Evolutionary conservation across 495 filamentous ascomycete genomes (phyloP).

Genomic region (Xeromyces bisporus): DNA sequence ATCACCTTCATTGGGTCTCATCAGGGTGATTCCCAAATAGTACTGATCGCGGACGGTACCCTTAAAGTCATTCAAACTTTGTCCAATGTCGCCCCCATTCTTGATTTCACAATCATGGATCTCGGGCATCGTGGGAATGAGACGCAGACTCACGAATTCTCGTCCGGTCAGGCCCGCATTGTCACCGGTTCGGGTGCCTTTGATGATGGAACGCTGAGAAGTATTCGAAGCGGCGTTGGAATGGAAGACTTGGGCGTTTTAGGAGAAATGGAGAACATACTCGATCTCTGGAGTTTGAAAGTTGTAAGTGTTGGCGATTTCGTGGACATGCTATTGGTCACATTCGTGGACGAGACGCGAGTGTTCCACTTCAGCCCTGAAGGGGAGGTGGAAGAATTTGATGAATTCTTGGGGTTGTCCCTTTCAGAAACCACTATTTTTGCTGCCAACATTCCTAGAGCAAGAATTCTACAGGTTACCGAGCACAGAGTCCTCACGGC

Average conservation of each 20-base stretch:
- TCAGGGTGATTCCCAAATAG: slow-evolving; percentile 77
- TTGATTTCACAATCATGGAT: slow-evolving; percentile 92
- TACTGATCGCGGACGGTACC: slow-evolving; percentile 38
- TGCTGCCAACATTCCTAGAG: slow-evolving; percentile 41
- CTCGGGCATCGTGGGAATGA: slow-evolving; percentile 70
- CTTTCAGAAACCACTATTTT: slow-evolving; percentile 60
- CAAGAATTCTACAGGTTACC: slow-evolving; percentile 65
- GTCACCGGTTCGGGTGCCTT: slow-evolving; percentile 83
- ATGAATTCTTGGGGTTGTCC: slow-evolving; percentile 49
- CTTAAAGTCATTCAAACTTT: slow-evolving; percentile 60
- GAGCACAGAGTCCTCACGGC: slow-evolving; percentile 40
- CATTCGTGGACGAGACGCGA: slow-evolving; percentile 70
- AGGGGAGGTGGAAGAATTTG: slow-evolving; percentile 76
- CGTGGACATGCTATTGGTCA: slow-evolving; percentile 58
- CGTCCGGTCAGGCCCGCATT: slow-evolving; percentile 85
- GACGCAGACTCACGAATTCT: slow-evolving; percentile 69
- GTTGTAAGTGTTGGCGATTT: slow-evolving; percentile 27
- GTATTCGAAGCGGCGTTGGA: slow-evolving; percentile 83
- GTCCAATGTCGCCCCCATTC: slow-evolving; percentile 71
- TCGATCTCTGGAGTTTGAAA: slow-evolving; percentile 48
- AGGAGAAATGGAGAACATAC: slow-evolving; percentile 60
- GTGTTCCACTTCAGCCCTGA: slow-evolving; percentile 58
- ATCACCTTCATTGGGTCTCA: slow-evolving; percentile 80
- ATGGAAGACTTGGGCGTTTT: slow-evolving; percentile 76
- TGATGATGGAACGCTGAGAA: slow-evolving; percentile 70